Conservation (phyloP, 2,329 filamentous ascomycete genomes). For the Penicillium frequentans region DNA sequence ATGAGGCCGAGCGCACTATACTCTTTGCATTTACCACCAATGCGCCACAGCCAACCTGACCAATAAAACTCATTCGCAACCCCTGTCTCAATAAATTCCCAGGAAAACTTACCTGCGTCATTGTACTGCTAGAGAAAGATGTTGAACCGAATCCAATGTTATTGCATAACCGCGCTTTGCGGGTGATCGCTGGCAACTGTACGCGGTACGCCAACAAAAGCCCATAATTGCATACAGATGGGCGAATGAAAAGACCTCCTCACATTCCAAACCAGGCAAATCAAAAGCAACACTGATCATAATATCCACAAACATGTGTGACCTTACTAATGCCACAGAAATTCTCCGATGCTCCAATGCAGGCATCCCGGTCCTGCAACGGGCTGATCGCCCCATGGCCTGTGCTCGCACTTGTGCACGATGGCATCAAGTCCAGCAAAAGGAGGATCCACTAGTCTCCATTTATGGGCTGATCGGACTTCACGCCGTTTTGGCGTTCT, state of each 20-base stretch:
- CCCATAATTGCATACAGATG: not conserved
- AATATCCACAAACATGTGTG: not conserved
- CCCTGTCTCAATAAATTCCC: not conserved
- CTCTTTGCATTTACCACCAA: not conserved
- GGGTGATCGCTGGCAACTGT: constrained; percentile 11
- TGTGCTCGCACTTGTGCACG: constrained; percentile 21
- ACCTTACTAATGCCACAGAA: constrained; percentile 3
- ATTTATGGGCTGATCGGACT: constrained; percentile 12
- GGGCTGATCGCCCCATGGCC: constrained; percentile 14
- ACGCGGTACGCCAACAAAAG: not conserved
- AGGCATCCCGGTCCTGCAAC: constrained; percentile 6
- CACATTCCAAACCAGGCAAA: not conserved
- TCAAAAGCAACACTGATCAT: not conserved
- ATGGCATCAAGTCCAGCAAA: constrained; percentile 17
- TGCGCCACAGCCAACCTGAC: constrained; percentile 1
- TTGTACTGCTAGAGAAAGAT: not conserved
- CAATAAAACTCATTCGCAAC: not conserved
- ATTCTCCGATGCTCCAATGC: constrained; percentile 18
- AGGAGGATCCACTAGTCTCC: not conserved
- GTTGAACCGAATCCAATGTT: constrained; percentile 7
- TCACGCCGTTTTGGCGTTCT: constrained; percentile 8
- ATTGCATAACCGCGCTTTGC: constrained; percentile 24
- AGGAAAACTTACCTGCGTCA: constrained; percentile 3
- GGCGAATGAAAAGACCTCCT: not conserved
- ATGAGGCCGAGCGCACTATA: not conserved